Evolutionary conservation across 208 protist genomes (phyloP).

Genomic region (Histomonas meleagridis): DNA sequence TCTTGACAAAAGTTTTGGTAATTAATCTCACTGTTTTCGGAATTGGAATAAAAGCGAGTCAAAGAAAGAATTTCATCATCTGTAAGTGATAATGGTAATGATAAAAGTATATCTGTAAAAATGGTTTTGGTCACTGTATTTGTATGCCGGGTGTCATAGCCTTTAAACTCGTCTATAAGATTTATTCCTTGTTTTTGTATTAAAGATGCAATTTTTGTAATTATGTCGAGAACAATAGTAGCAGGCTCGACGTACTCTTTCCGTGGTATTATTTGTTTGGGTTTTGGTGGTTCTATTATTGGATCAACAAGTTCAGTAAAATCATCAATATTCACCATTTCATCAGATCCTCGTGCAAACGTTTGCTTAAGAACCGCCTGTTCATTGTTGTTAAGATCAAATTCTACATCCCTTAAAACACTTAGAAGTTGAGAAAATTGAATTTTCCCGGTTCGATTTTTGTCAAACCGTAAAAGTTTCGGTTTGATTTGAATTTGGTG

Average conservation of each 20-base stretch:
- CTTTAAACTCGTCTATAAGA: not conserved
- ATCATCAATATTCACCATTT: not conserved
- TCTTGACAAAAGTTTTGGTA: conserved; percentile 10
- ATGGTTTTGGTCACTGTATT: not conserved
- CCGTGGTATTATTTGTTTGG: not conserved
- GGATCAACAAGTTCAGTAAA: not conserved
- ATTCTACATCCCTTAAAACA: not conserved
- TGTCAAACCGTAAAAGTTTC: not conserved
- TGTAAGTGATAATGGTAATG: not conserved
- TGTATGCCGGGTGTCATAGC: not conserved
- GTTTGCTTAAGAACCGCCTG: not conserved
- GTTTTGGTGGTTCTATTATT: not conserved
- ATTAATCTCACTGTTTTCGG: not conserved
- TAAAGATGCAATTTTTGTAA: not conserved
- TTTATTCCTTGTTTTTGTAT: not conserved
- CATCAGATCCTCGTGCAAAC: not conserved
- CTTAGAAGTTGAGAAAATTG: not conserved
- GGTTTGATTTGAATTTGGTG: not conserved
- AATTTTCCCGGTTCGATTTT: not conserved
- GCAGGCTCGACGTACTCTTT: not conserved
- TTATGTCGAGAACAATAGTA: not conserved
- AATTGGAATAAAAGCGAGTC: not conserved
- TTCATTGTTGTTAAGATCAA: not conserved
- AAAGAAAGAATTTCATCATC: not conserved
- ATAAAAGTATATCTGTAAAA: not conserved